Evolutionary conservation across 2,329 filamentous ascomycete genomes (phyloP), one percentile per base, ranked within the genome.

Genomic region (Lizonia empirigonia): DNA sequence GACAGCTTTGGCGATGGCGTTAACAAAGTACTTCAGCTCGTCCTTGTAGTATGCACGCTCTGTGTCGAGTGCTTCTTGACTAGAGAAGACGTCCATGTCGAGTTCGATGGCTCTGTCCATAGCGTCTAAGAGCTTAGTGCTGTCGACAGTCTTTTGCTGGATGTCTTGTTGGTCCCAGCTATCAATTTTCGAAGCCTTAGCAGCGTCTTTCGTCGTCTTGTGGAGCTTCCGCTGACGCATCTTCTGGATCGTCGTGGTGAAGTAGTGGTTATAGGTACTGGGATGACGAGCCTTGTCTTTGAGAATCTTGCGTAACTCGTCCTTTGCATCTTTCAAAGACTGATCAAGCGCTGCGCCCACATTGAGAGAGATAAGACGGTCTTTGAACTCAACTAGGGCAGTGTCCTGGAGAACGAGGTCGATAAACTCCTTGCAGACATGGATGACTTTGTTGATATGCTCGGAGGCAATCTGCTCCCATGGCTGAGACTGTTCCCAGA

Each of bases 401-500:
- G n/a, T n/a, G n/a, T n/a, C n/a, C n/a, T n/a, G n/a, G n/a, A n/a
- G n/a, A n/a, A n/a, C n/a, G n/a, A n/a, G n/a, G n/a, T n/a, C n/a
- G n/a, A n/a, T n/a, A n/a, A n/a, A n/a, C n/a, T n/a, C n/a, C n/a
- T n/a, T n/a, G n/a, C n/a, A n/a, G n/a, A n/a, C n/a, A n/a, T n/a
- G n/a, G n/a, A n/a, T n/a, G n/a, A n/a, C n/a, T n/a, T n/a, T n/a
- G n/a, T n/a, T 55, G 30, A 79, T 68, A 44, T 79, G 76, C 0
- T 54, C 36, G 2, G 34, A 46, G 2, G 69, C 73, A 3, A 80
- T 75, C 0, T 48, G 23, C 33, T 76, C 65, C 86, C 84, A 89
- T 0, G 78, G 79, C 6, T 58, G 46, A 0, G 79, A 84, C 50
- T 88, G 84, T 36, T 85, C 78, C 16, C 72, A 71, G 62, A 89